Evolutionary conservation across 345 rosid species (phyloP), one percentile per base, ranked within the genome.

Genomic region (Lumnitzera racemosa): DNA sequence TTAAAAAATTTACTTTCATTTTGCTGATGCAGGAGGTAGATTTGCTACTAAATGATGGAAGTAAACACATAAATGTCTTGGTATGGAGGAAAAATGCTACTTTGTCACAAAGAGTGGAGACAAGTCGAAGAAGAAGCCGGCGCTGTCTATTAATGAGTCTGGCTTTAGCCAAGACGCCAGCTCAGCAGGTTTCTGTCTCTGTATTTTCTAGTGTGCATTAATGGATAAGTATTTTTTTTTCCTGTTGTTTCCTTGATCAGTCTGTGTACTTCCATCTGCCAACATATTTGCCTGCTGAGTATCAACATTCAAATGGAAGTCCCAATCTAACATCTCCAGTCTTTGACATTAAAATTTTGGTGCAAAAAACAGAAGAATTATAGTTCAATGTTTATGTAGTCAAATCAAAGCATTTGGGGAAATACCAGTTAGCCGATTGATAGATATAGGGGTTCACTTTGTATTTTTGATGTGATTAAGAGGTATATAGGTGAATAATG

Each of bases 41-140:
- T 67, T 86, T 92, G 84, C 67, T 92, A 81, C 81, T 92, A 63
- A 92, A 92, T 78, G 99, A 92, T 76, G 99, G 99, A 65, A 92
- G 99, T 64, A 92, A 92, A 90, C 99, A 92, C 74, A 81, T 85
- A 69, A 92, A 92, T 75, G 97, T 81, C 61, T 77, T 75, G 24
- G 95, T 84, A 66, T 92, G 99, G 99, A 87, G 96, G 83, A 87
- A 87, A 70, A 83, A 75, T 82, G 79, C 80, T 53, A 70, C 75
- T 71, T 72, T 87, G 72, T 81, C 96, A 13, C 85, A 80, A 66
- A 87, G 97, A 80, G 99, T 90, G 58, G 95, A 89, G 64, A 77
- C 80, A 65, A 92, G 99, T 73, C 79, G 99, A 74, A 84, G 99
- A 83, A 87, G 97, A 77, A 92, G 97, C 63, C 78, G 97, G 61